Base-by-base conservation (phyloP, 805 yeast species). In the Suhomyces faveliae region DNA sequence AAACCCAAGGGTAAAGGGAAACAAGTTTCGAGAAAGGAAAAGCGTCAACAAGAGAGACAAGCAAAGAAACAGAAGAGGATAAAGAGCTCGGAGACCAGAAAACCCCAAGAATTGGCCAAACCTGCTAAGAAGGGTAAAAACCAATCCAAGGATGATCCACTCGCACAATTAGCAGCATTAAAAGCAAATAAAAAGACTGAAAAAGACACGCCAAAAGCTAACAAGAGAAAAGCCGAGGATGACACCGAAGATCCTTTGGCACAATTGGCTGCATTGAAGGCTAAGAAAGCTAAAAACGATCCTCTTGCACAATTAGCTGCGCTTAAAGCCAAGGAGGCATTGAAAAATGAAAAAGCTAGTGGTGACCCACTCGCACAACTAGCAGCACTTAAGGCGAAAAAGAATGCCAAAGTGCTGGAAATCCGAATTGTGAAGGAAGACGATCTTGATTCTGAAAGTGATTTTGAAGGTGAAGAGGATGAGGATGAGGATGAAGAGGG, bases 401-500 rank as follows among this genome's bases (percentile, higher is more conserved):
- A 48, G 25, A 30, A 39, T 2, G 40, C 11, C 39, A 39, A 10
- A 50, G 51, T 45, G 47, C 40, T 13, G 40, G 48, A 35, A 33
- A 4, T 68, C 3, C 51, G 61, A 47, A 51, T 67, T 22, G 64
- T 68, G 8, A 64, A 62, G 46, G 71, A 64, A 46, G 69, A 62
- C 40, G 71, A 66, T 4, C 46, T 67, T 6, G 52, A 45, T 30
- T 39, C 17, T 24, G 77, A 73, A 35, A 33, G 37, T 33, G 77
- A 77, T 2, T 70, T 72, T 40, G 68, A 61, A n/a, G n/a, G n/a
- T 9, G 48, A 64, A 9, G 59, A 63, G 17, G 59, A 49, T 3
- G 43, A 52, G 13, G 49, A 51, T 25, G 64, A 69, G 10, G 73
- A 63, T 1, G 76, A 66, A 40, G 77, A 73, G 33, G 77, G 77